Evolutionary conservation across 495 filamentous ascomycete species (phyloP), one percentile per base, ranked within the genome.

Genomic region (Penicillium longicatenatum): DNA sequence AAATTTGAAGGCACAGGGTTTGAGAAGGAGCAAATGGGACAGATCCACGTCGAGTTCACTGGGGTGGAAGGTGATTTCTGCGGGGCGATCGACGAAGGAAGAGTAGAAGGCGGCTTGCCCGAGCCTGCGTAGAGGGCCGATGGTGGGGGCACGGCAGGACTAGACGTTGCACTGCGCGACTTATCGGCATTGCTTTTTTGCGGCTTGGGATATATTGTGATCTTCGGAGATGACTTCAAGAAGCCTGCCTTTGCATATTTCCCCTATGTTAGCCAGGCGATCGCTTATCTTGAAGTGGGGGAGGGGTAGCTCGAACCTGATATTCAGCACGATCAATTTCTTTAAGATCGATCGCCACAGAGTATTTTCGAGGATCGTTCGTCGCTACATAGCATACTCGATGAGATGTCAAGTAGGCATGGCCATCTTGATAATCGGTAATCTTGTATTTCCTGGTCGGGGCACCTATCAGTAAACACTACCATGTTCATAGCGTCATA

Each of bases 1-100:
- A 98, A 98, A 67, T 96, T 97, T 16, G 89, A 89, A 1, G 94
- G 92, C 2, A 98, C 84, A 0, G 91, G 89, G 65, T 99, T 99
- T n/a, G 94, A 95, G 68, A 96, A 93, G 44, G 37, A 17, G 37
- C 37, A 39, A 16, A 39, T 39, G 14, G 37, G 37, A 39, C 37
- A 39, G 14, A 39, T 39, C 37, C 37, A 39, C 16, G 37, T 39
- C 16, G 37, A 39, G 16, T 17, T 39, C 37, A 39, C 14, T 16
- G 37, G 16, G 3, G 14, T 39, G 12, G 14, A 39, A 39, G 37
- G 37, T 6, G 37, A n/a, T 6, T 39, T 39, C 0, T 39, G 37
- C 6, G 37, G 37, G 14, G 16, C 14, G 16, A 39, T 39, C 14
- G 73, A 69, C 7, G 71, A 65, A 29, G 75, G 60, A 3, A 65